Base-by-base conservation (phyloP, 148 eudicot genomes). In the Silene uniflora region DNA sequence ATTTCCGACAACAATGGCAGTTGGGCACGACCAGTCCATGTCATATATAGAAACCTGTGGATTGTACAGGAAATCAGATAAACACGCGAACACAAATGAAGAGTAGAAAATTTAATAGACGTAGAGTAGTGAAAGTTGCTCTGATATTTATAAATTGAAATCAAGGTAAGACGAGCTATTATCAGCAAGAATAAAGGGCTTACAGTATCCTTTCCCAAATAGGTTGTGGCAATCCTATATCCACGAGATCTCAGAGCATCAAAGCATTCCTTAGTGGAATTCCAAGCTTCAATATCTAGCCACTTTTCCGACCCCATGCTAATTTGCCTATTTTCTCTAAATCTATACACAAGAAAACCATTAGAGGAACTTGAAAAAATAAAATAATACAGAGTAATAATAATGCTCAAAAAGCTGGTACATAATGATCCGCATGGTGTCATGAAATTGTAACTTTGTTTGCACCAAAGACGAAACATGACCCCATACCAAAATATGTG, bases 291-390 rank as follows among this genome's bases (percentile, higher is more conserved):
- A 77, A 94, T 86, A 84, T 94, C 98, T 81, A 94, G 79, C 98
- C 98, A 94, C 84, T 94, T 94, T 84, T 94, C 98, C 32, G 98
- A 93, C 46, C 98, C 98, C 97, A 88, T 92, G 86, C 98, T 94
- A 56, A 94, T 92, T 85, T 89, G 91, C 39, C 98, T 89, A 81
- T 90, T 92, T 69, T 89, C 89, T 85, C 85, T 83, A 73, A 89
- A 94, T 84, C 98, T 94, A 83, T 67, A 67, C 70, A 72, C n/a
- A 80, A 35, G 63, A 6, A 67, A 71, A 12, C 65, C 19, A 58
- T 16, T 55, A 47, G 47, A 13, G 72, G 35, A 21, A 72, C 29
- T 29, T 32, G 1, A 27, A 27, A 27, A 27, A 27, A 27, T 1
- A 27, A 27, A 27, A 27, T 1, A 27, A 27, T 1, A 27, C 1